Base-by-base conservation (phyloP, 306 rosid genomes). In the Castanea sativa region DNA sequence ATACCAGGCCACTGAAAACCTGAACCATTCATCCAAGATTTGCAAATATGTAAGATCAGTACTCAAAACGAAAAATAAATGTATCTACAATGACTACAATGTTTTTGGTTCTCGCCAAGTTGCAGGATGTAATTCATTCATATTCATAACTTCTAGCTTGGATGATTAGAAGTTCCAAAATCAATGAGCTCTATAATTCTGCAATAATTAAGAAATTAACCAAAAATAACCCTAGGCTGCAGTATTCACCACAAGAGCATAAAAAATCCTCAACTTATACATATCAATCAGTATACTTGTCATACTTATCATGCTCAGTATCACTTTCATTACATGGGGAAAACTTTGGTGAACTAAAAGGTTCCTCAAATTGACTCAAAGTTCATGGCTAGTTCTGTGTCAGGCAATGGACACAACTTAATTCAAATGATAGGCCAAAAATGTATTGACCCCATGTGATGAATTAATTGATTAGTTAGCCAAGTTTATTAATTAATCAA, bases 1-100 rank as follows among this genome's bases (percentile, higher is more conserved):
- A 63, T 79, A 79, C 78, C 45, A 63, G 67, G 83, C 78, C 78
- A 79, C 83, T 1, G 83, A 73, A 53, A 79, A 73, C 83, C 78
- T 53, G 73, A 63, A 61, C 73, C 73, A 53, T 21, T 32, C 9
- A 60, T 51, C 52, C 52, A 45, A 45, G 52, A 12, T 60, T 72
- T 59, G 33, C 27, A 13, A 61, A 11, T 33, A 63, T 30, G 35
- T 16, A 23, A 23, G 30, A 53, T 73, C 15, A 33, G 67, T 33
- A 21, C 16, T 49, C 12, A 29, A 43, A 58, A 43, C 18, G 20
- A 71, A 57, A 70, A 57, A 12, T 0, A 25, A 20, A 13, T 71
- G 33, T 20, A 60, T 30, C 1, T 13, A 45, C 63, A 3, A 25
- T 15, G 15, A 63, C 27, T 14, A 5, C 19, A 15, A 29, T 64